Evolutionary conservation across 352 stramenopile species (phyloP).

Genomic region (Nothophytophthora sp.): DNA sequence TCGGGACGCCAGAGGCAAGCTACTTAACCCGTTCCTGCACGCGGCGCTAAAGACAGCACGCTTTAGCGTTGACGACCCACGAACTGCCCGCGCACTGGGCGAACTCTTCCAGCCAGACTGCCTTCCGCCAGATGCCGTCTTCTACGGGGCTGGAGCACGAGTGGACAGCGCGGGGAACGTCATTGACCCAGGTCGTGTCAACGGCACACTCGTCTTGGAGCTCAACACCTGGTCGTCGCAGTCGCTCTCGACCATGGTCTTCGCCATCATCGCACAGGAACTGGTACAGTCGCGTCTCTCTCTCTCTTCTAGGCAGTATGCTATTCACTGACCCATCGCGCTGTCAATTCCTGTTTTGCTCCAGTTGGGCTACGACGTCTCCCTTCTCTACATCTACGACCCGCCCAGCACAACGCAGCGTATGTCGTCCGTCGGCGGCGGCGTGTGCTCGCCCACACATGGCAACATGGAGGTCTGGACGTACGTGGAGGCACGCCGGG

Average conservation of each 20-base stretch:
- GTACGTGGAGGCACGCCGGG: conserved; percentile 2
- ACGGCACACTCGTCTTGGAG: conserved; percentile 50
- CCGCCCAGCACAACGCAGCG: conserved; percentile 27
- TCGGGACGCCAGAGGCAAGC: conserved; percentile 17
- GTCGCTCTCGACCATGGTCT: conserved; percentile 34
- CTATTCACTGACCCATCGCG: neutral
- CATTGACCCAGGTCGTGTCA: conserved; percentile 26
- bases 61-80: conserved; percentile 34
- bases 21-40: conserved; percentile 36
- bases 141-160: conserved; percentile 39
- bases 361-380: conserved; percentile 47
- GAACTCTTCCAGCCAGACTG: conserved; percentile 36
- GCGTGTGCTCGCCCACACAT: conserved; percentile 30
- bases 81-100: conserved; percentile 17
- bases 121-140: conserved; percentile 11
- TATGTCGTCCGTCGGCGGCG: conserved; percentile 37
- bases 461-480: conserved; percentile 30
- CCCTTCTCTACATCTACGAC: conserved; percentile 25
- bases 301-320: neutral
- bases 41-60: conserved; percentile 28
- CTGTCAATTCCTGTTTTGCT: neutral
- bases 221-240: conserved; percentile 40
- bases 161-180: conserved; percentile 26
- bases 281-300: conserved; percentile 21
- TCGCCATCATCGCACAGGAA: conserved; percentile 52